Evolutionary conservation across 805 yeast species (phyloP).

Genomic region (Kazachstania viticola): DNA sequence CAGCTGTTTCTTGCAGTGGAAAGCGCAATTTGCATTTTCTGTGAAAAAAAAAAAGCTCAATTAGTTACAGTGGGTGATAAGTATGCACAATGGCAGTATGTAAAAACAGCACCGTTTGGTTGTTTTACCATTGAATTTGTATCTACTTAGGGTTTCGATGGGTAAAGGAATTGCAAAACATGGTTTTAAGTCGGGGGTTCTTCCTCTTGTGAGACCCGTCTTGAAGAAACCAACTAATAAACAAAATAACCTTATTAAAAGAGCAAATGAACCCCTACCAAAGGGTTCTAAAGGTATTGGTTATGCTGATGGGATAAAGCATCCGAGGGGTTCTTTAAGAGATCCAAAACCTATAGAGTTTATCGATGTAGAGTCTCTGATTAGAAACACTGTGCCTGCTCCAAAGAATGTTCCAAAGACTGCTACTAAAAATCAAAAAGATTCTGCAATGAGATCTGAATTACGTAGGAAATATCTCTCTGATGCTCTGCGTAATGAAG

Average conservation of each 20-base stretch:
- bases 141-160: no score
- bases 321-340: conserved; percentile 54
- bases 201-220: conserved; percentile 68
- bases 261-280: conserved; percentile 34
- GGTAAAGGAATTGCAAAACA: conserved; percentile 36
- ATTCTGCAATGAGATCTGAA: conserved; percentile 33
- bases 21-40: no score
- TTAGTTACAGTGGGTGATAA: no score
- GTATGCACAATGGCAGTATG: no score
- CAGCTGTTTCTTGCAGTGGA: no score
- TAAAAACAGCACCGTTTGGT: no score
- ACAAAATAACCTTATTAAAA: conserved; percentile 29
- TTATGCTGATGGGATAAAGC: conserved; percentile 59
- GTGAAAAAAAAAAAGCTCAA: no score
- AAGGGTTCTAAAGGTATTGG: conserved; percentile 38
- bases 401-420: conserved; percentile 25
- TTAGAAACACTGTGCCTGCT: conserved; percentile 39
- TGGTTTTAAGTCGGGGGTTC: conserved; percentile 62
- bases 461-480: conserved; percentile 62
- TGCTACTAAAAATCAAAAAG: conserved; percentile 14
- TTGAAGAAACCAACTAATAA: conserved; percentile 54
- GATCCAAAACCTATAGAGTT: conserved; percentile 41
- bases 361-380: conserved; percentile 48
- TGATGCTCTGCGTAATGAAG: conserved; percentile 49
- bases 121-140: no score